Conservation (phyloP, 2,329 filamentous ascomycete genomes). For the Penicillium sp. region DNA sequence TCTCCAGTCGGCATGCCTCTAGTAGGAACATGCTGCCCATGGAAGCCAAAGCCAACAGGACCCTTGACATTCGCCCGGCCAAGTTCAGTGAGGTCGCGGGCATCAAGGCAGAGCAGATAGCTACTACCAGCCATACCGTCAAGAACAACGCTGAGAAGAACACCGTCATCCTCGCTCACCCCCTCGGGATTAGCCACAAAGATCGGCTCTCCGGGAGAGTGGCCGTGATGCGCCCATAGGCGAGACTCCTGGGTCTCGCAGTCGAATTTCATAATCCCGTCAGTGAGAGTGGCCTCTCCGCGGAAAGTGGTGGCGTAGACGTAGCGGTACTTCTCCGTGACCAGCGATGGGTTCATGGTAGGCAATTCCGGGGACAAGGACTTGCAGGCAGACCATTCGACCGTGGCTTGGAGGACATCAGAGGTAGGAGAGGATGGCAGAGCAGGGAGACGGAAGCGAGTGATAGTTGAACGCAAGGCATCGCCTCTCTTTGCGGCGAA, state of each 20-base stretch:
- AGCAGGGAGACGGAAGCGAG: conserved; percentile 41
- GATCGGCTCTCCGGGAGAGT: conserved; percentile 57
- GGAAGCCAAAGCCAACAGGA: conserved; percentile 56
- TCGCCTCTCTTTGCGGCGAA: conserved; percentile 36
- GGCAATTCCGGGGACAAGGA: conserved; percentile 49
- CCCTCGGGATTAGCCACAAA: conserved; percentile 46
- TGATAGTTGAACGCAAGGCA: conserved; percentile 23
- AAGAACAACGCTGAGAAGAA: conserved; percentile 55
- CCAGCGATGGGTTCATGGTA: conserved; percentile 50
- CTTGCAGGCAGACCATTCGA: conserved; percentile 32
- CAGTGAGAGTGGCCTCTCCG: conserved; percentile 52
- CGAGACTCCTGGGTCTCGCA: conserved; percentile 42
- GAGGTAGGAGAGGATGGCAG: conserved; percentile 28
- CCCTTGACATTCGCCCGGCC: conserved; percentile 53
- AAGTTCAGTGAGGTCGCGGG: conserved; percentile 51
- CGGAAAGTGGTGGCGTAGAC: conserved; percentile 51
- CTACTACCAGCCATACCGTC: conserved; percentile 53
- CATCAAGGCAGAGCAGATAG: conserved; percentile 56
- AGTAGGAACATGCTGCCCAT: conserved; percentile 47
- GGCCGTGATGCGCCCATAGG: conserved; percentile 51
- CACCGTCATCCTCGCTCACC: conserved; percentile 53
- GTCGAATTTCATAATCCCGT: conserved; percentile 57
- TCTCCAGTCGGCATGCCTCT: conserved; percentile 29
- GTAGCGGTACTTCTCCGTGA: conserved; percentile 51
- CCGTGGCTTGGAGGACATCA: conserved; percentile 15